These are phyloP conservation scores for Puccinia horiana DNA, from an alignment of 1,284 basidiomycete species.

Conservation along the genomic window DNA sequence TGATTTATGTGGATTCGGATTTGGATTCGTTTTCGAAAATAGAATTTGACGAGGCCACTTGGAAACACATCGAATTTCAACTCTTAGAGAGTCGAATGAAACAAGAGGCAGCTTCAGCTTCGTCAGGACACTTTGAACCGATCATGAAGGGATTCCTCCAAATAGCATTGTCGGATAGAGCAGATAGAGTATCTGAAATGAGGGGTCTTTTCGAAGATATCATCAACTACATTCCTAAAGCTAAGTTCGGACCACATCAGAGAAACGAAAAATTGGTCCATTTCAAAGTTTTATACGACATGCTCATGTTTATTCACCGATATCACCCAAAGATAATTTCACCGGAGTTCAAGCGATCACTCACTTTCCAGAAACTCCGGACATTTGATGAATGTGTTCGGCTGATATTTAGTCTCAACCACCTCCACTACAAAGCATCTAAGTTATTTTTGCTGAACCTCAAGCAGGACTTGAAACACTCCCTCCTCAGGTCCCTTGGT, in stretches of 20 bases:
- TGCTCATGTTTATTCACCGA: background rate
- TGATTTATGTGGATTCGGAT: background rate
- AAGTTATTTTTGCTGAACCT: background rate
- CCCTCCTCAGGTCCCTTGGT: no score
- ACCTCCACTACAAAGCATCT: background rate
- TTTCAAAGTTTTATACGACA: background rate
- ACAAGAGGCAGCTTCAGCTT: background rate
- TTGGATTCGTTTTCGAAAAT: background rate
- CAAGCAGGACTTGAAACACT: background rate
- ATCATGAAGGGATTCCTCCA: background rate
- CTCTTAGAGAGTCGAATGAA: background rate
- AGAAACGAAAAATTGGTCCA: background rate
- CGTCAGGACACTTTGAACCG: background rate
- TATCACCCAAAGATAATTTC: background rate
- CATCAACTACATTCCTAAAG: background rate
- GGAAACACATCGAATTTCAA: background rate
- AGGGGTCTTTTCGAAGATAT: background rate
- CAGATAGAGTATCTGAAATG: background rate
- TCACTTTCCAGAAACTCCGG: background rate
- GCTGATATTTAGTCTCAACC: background rate
- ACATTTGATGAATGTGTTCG: background rate
- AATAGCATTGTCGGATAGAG: background rate
- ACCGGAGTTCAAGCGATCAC: background rate
- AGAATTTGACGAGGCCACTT: background rate
- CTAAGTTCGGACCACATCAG: background rate